Evolutionary conservation across 352 stramenopile genomes (phyloP).

Genomic region (Pythium brassicae): DNA sequence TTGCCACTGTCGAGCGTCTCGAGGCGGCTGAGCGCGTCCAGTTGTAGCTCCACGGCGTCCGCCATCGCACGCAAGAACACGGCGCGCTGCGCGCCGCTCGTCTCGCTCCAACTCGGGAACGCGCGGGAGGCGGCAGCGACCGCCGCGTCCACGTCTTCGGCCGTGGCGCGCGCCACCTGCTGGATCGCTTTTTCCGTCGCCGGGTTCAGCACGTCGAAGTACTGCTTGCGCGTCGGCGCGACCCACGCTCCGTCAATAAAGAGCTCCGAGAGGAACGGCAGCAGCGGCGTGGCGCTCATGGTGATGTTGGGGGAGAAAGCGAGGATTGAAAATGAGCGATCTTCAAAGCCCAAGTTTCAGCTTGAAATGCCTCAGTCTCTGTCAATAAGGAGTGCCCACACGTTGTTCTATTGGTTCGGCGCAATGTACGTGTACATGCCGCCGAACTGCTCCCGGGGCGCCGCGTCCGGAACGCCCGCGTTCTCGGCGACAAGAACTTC

Average conservation of each 20-base stretch:
- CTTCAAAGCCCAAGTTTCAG: background rate
- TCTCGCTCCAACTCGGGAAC: conserved; percentile 43
- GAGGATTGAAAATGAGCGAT: background rate
- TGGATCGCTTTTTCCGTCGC: conserved; percentile 48
- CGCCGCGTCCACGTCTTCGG: conserved; percentile 41
- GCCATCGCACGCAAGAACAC: conserved; percentile 49
- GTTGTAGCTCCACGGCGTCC: conserved; percentile 28
- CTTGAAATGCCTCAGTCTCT: background rate
- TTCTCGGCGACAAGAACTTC: conserved; percentile 30
- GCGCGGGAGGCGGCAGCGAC: conserved; percentile 41
- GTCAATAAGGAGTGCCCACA: background rate
- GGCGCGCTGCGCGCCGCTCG: conserved; percentile 39
- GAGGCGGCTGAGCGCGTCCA: conserved; percentile 38
- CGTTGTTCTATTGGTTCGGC: conserved; percentile 14
- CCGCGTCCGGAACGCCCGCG: conserved; percentile 26
- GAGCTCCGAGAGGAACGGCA: conserved; percentile 44
- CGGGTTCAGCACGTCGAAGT: conserved; percentile 59
- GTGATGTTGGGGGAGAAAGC: background rate
- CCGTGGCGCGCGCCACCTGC: conserved; percentile 36
- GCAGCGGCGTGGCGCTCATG: conserved; percentile 3
- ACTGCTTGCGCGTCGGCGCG: conserved; percentile 27
- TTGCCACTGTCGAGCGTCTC: conserved; percentile 73
- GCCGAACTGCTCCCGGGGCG: conserved; percentile 42
- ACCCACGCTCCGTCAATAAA: conserved; percentile 67
- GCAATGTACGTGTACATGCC: conserved; percentile 57